A percentile compares a stretch with the other conserved stretches of the same genome.
Conservation (phyloP, 176 grass and related monocot species). For the Secale cereale region DNA sequence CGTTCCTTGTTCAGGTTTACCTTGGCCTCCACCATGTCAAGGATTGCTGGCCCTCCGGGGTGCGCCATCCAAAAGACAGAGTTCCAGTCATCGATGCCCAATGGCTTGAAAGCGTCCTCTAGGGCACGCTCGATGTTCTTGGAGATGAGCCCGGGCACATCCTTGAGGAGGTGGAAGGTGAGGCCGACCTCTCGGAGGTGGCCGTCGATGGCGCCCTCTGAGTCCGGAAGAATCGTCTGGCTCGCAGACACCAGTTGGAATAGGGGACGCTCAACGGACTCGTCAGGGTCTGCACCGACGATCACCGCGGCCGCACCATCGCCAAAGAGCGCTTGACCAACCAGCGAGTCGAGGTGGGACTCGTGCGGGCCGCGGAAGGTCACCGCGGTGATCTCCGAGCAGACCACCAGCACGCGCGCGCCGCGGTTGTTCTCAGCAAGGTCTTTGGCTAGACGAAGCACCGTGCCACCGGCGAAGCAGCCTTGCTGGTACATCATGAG, state of each 20-base stretch:
- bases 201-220: neutral
- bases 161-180: slow-evolving; percentile 85
- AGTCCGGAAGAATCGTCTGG: neutral
- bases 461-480: too few species aligned
- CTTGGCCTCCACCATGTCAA: neutral
- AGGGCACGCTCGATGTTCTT: slow-evolving; percentile 29
- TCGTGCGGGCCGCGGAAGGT: too few species aligned
- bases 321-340: slow-evolving; percentile 34
- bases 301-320: slow-evolving; percentile 62
- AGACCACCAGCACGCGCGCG: too few species aligned
- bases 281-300: slow-evolving; percentile 58
- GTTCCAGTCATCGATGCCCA: slow-evolving; percentile 35
- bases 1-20: neutral
- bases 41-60: neutral
- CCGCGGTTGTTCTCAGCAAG: too few species aligned
- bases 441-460: too few species aligned
- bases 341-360: too few species aligned
- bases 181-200: slow-evolving; percentile 27
- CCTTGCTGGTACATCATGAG: too few species aligned
- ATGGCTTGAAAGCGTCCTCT: slow-evolving; percentile 47
- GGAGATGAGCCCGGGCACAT: slow-evolving; percentile 73
- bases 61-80: neutral
- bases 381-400: too few species aligned
- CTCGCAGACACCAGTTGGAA: neutral
- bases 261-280: slow-evolving; percentile 33